Evolutionary conservation across 108 stramenopile species (phyloP), one percentile per base, ranked within the genome.

Genomic region (Cyclotella atomus): DNA sequence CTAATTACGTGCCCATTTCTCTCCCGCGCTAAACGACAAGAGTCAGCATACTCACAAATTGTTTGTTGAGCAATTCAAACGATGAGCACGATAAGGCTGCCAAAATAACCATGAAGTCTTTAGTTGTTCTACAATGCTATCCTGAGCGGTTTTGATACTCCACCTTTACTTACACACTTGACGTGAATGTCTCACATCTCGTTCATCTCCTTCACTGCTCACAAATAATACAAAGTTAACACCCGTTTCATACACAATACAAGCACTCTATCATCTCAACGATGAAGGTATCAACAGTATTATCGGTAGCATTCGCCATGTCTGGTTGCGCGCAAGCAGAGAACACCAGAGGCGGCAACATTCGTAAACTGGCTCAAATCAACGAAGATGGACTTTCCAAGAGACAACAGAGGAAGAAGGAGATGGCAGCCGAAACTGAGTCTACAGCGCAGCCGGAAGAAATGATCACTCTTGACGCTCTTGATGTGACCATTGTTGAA

Each of bases 361-460:
- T n/a, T n/a, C 38, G 38, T 12, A 7, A 12, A 41, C 12, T 41
- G 38, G 38, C 38, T 41, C 38, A 41, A 9, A 4, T n/a, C 4
- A 50, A 50, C 19, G 49, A 50, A 17, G 49, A 50, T 50, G 49
- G 49, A 9, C n/a, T n/a, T n/a, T n/a, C 49, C n/a, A 50, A 50
- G 49, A 50, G 49, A 17, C 49, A 50, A 17, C 49, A 50, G 49
- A 4, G n/a, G 16, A 50, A 50, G 49, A 50, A n/a, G 19, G n/a
- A 9, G n/a, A 50, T 9, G 19, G 49, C 49, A 50, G 49, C 19
- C 4, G 49, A 17, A 50, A 50, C 15, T 50, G 49, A 50, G 16
- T 50, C 49, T 50, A 20, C 38, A 9, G 38, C n/a, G n/a, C n/a
- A n/a, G n/a, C n/a, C 7, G 12, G 38, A 41, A 41, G 7, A 9